Base-by-base conservation (phyloP, 192 early-diverging fungal genomes). In the Helicostylum pulchrum region DNA sequence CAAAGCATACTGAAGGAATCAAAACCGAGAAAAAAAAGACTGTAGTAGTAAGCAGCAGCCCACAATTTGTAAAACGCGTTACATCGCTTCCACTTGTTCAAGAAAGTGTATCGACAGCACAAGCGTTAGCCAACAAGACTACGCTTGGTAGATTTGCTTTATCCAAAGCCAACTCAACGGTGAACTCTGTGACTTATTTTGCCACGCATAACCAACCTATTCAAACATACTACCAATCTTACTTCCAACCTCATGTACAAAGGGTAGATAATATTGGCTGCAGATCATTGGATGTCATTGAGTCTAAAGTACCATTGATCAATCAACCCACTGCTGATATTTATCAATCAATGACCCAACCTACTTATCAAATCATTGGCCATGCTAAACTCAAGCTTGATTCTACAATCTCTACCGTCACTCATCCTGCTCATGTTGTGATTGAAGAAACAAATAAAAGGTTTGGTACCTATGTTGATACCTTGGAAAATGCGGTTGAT, bases 271-370 rank as follows among this genome's bases (percentile, higher is more conserved):
- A 80, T 12, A 70, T 87, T 21, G 88, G 85, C 31, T 81, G 79
- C 19, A 74, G 79, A 32, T 87, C 87, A 9, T 77, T 92, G n/a
- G 86, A 87, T 61, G 42, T 82, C 7, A 61, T 92, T 31, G 86
- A 89, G 59, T 66, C 64, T 2, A 75, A 67, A 44, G 85, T 87
- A 71, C 90, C 90, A 7, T 77, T 87, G 49, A 77, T 90, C 39
- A 78, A 68, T 34, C 73, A 82, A 67, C 82, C 87, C 44, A 88
- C 86, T 7, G 67, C 67, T 52, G 84, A 89, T 65, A 81, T 90
- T 52, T 72, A 88, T 20, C 71, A 14, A 51, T 47, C 21, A 9
- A 45, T 11, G 45, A 57, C 21, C 62, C 55, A 23, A 55, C 71
- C 6, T 26, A 14, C 73, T 61, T 68, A 82, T 83, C 46, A 79